A percentile compares a stretch with the other conserved stretches of the same genome.
Conservation (phyloP, 2,329 filamentous ascomycete species). For the Lasiodiplodia sp. region DNA sequence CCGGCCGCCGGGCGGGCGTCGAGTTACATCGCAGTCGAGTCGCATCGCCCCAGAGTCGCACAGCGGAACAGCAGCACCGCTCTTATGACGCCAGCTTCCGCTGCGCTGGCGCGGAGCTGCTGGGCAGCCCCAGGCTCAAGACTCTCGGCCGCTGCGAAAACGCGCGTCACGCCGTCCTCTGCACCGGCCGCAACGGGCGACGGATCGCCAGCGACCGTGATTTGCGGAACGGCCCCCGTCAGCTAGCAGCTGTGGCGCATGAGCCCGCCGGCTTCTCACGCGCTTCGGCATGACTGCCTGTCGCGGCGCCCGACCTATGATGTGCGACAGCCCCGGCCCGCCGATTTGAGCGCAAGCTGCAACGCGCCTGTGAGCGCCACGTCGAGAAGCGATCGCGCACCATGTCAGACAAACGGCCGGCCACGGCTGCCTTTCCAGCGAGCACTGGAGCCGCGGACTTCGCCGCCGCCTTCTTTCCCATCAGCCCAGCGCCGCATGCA, state of each 20-base stretch:
- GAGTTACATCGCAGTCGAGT: slow-evolving; percentile 27
- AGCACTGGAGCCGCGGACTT: slow-evolving; percentile 24
- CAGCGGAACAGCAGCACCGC: slow-evolving; percentile 24
- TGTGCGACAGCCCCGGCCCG: slow-evolving; percentile 36
- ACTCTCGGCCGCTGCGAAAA: slow-evolving; percentile 25
- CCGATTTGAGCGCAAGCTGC: slow-evolving; percentile 33
- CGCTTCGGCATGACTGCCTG: slow-evolving; percentile 29
- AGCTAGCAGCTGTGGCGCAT: slow-evolving; percentile 34
- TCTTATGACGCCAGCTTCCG: slow-evolving; percentile 26
- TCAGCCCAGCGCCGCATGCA: slow-evolving; percentile 17
- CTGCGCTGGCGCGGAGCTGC: slow-evolving; percentile 24
- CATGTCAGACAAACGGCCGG: slow-evolving; percentile 26
- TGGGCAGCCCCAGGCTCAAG: slow-evolving; percentile 23
- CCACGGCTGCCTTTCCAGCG: slow-evolving; percentile 9
- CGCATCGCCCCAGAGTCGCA: slow-evolving; percentile 26
- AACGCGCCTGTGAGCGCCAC: slow-evolving; percentile 32
- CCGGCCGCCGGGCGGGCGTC: slow-evolving; percentile 15
- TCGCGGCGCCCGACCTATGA: slow-evolving; percentile 38
- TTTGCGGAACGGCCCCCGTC: slow-evolving; percentile 31
- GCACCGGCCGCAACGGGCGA: slow-evolving; percentile 24
- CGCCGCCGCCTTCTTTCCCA: slow-evolving; percentile 4
- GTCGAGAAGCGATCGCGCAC: slow-evolving; percentile 26
- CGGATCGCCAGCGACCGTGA: slow-evolving; percentile 16
- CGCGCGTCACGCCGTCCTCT: slow-evolving; percentile 22
- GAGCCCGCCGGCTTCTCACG: slow-evolving; percentile 31